Evolutionary conservation across 805 yeast species (phyloP).

Genomic region (Kregervanrija pseudodelftensis): DNA sequence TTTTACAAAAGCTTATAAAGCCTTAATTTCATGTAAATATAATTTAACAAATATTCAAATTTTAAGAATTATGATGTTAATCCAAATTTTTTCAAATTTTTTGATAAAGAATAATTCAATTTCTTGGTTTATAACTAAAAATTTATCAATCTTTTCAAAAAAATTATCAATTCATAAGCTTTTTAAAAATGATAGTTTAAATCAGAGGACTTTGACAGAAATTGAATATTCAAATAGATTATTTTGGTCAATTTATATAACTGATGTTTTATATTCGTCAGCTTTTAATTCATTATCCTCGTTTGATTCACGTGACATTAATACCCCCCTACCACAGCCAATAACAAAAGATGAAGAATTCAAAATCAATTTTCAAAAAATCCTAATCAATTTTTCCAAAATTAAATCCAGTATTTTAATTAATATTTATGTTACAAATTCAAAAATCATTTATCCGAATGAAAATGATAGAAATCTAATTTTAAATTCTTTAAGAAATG

Average conservation of each 20-base stretch:
- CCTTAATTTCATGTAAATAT: constrained; percentile 12
- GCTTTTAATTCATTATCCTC: constrained; percentile 23
- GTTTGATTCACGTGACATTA: constrained; percentile 23
- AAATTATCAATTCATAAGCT: constrained; percentile 39
- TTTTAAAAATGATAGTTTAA: constrained; percentile 27
- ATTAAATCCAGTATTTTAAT: constrained; percentile 40
- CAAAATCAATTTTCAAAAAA: constrained; percentile 30
- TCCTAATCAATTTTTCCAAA: constrained; percentile 34
- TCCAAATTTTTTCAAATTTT: constrained; percentile 2
- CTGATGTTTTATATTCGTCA: constrained; percentile 23
- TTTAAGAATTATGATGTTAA: constrained; percentile 1
- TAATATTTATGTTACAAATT: background rate
- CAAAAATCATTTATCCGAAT: background rate
- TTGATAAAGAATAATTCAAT: constrained; percentile 1
- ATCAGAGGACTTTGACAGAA: constrained; percentile 26
- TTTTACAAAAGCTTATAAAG: constrained; percentile 42
- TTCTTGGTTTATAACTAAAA: constrained; percentile 37
- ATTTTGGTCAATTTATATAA: constrained; percentile 24
- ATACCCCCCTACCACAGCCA: constrained; percentile 25
- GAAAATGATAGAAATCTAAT: constrained; percentile 29
- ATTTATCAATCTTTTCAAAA: constrained; percentile 38
- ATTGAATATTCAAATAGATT: constrained; percentile 36
- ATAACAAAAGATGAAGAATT: constrained; percentile 36
- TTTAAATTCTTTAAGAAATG: constrained; percentile 28
- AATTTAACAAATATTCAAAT: constrained; percentile 4